phyloP scores from a whole-genome alignment of 2,329 filamentous ascomycete species.

The Trichoderma polysporum region DNA sequence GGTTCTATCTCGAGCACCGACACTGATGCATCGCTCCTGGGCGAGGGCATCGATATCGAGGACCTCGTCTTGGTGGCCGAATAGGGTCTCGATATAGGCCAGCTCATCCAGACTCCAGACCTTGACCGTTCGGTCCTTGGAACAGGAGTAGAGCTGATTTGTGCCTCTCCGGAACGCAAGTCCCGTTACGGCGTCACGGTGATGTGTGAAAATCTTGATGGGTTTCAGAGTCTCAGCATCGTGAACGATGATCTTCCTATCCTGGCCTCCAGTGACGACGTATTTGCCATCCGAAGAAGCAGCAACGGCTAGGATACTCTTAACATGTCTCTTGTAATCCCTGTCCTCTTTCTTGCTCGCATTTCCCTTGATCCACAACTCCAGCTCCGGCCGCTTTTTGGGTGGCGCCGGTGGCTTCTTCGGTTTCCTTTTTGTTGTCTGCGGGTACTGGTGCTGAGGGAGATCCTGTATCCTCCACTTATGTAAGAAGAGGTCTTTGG shows the following conservation, averaged over 20 bases:
- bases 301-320: slow-evolving; percentile 77
- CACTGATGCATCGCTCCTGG: slow-evolving; percentile 85
- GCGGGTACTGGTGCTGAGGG: slow-evolving; percentile 58
- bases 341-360: slow-evolving; percentile 60
- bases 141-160: slow-evolving; percentile 89
- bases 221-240: slow-evolving; percentile 76
- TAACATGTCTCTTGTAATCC: slow-evolving; percentile 74
- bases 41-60: slow-evolving; percentile 79
- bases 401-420: slow-evolving; percentile 59
- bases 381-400: slow-evolving; percentile 60
- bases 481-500: slow-evolving; percentile 78
- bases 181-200: slow-evolving; percentile 82
- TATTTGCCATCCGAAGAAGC: slow-evolving; percentile 88
- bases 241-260: slow-evolving; percentile 85
- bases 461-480: slow-evolving; percentile 84
- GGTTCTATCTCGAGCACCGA: slow-evolving; percentile 86
- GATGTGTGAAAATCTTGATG: slow-evolving; percentile 82
- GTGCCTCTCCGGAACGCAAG: slow-evolving; percentile 83
- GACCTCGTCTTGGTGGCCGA: slow-evolving; percentile 91
- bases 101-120: slow-evolving; percentile 91
- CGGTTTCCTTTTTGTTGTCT: slow-evolving; percentile 58
- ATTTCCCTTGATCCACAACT: slow-evolving; percentile 63
- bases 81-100: slow-evolving; percentile 92
- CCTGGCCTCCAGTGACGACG: slow-evolving; percentile 84
- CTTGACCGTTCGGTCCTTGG: slow-evolving; percentile 90